A percentile compares a stretch with the other conserved stretches of the same genome.
Conservation (phyloP, 2,329 filamentous ascomycete genomes). For the Furcasterigmium furcatum region DNA sequence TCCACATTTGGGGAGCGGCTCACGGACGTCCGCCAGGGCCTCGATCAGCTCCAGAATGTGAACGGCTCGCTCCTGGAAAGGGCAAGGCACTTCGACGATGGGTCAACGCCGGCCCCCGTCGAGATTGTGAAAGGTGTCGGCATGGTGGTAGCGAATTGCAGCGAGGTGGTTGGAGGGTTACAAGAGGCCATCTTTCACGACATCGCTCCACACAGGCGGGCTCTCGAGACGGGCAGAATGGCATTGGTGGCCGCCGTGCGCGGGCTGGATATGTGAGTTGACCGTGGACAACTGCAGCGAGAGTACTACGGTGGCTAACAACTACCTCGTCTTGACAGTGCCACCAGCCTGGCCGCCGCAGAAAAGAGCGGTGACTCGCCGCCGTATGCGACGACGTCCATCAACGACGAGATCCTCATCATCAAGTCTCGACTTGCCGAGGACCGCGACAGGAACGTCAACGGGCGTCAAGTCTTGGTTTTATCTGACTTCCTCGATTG, state of each 20-base stretch:
- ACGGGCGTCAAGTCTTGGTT: not conserved
- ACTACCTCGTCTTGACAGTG: not conserved
- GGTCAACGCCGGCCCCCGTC: not conserved
- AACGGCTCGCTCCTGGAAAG: not conserved
- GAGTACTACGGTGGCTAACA: no score
- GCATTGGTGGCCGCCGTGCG: conserved; percentile 1
- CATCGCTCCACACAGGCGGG: not conserved
- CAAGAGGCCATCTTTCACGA: not conserved
- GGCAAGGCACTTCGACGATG: not conserved
- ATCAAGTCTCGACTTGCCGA: conserved; percentile 4
- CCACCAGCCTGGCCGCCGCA: not conserved
- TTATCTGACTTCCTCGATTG: not conserved
- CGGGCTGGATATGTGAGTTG: conserved; percentile 7
- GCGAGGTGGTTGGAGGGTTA: not conserved
- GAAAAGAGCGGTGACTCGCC: conserved; percentile 8
- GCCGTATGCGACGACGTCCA: conserved; percentile 6
- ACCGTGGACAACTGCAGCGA: no score
- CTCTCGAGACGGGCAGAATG: not conserved
- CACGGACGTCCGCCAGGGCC: not conserved
- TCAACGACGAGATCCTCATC: conserved; percentile 5
- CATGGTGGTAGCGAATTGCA: not conserved
- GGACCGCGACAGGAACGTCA: not conserved
- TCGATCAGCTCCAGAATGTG: not conserved
- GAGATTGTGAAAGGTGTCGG: not conserved
- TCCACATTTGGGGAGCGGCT: not conserved